Base-by-base conservation (phyloP, 345 rosid species). In the Schrenkiella parvula region DNA sequence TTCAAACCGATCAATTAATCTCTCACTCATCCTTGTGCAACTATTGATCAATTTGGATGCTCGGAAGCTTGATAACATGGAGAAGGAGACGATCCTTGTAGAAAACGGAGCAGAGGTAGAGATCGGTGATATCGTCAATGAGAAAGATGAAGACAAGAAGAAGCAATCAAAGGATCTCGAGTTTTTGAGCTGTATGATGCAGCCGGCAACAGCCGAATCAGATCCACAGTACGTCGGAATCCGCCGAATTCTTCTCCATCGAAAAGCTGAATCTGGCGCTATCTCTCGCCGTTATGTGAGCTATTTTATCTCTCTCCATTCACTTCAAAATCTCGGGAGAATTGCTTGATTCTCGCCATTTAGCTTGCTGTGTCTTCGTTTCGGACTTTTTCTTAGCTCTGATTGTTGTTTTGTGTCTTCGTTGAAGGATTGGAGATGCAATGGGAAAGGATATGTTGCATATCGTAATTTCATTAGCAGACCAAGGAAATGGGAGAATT, bases 391-490 rank as follows among this genome's bases (percentile, higher is more conserved):
- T 14, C 14, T 42, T 13, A 39, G 15, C 11, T n/a, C 62, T 42
- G 19, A 31, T 31, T 64, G 12, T 62, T 50, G 42, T 26, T 28
- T 25, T 55, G 21, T 21, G n/a, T 60, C n/a, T 55, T 22, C 65
- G 29, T 72, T 81, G 61, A 82, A 93, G 99, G 99, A 89, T 26
- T 91, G 99, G 95, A 89, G 91, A 87, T 91, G 99, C 85, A 91
- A 87, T 57, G 93, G 91, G 6, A 91, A 83, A 80, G 95, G 96
- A 8, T 95, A 91, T 57, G 91, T 81, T 44, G 91, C 96, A 8
- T 91, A 85, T 60, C 88, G 97, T 31, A 95, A 89, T 75, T 87
- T 85, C 82, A 91, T 95, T 17, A 77, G 89, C 50, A 83, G 88
- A 85, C 97, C 97, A 54, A 80, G 89, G 70, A 88, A 95, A 62